Evolutionary conservation across 345 rosid genomes (phyloP), one percentile per base, ranked within the genome.

Genomic region (Tarenaya hassleriana): DNA sequence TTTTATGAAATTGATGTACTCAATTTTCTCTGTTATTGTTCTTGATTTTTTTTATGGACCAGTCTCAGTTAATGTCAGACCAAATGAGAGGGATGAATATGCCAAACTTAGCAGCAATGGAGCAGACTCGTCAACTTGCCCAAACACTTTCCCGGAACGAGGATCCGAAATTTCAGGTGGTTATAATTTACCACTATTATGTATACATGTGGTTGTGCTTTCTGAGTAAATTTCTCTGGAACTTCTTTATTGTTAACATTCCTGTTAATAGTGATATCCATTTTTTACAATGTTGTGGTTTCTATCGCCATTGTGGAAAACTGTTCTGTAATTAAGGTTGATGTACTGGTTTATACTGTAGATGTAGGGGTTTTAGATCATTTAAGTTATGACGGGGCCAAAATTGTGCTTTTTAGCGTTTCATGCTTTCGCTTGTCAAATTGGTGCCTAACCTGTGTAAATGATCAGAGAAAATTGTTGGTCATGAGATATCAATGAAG

Each of bases 131-230:
- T 24, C 75, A 80, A 85, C 99, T 94, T 59, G 97, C 97, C 3
- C 84, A 82, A 64, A 94, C 97, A 27, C 70, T 94, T 61, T 80
- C 95, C 52, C 95, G 81, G 72, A 88, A 88, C 53, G 67, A 72
- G 60, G 88, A 88, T 56, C 99, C 99, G 3, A 94, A 94, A 68
- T 88, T 88, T 79, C 99, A 94, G 97, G 99, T 94, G 58, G 24
- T 58, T 60, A 48, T 52, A 42, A 37, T 16, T 19, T 44, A 31
- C 49, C 46, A 21, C 43, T 15, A n/a, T n/a, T 27, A 44, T 18
- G 13, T 33, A 44, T 51, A 24, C 5, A 24, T 24, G 29, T 24
- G 29, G 29, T 24, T n/a, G 41, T 35, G 24, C 52, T 27, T 57
- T 37, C 31, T 38, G 29, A 41, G 41, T 50, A 52, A 14, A 24